Conservation (phyloP, 164 flowering plant species). For the Chimonanthus salicifolius region DNA sequence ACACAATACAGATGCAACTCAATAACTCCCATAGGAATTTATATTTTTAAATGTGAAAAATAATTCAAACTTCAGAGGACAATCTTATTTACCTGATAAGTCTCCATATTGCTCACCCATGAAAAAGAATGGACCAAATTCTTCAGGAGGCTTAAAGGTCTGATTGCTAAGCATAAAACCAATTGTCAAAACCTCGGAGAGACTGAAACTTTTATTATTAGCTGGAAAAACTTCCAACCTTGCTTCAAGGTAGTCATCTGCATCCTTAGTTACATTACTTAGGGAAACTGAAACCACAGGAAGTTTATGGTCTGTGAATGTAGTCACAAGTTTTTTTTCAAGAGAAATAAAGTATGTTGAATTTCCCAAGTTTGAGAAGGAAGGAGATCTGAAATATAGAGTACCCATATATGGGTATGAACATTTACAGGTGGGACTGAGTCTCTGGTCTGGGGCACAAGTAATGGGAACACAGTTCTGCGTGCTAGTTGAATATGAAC, state of each 20-base stretch:
- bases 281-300: slow-evolving; percentile 75
- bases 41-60: slow-evolving; percentile 6
- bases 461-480: slow-evolving; percentile 50
- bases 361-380: slow-evolving; percentile 61
- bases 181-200: slow-evolving; percentile 50
- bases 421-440: slow-evolving; percentile 76
- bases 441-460: slow-evolving; percentile 45
- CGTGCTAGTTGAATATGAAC: slow-evolving; percentile 59
- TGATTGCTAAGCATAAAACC: slow-evolving; percentile 63
- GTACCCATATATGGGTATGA: slow-evolving; percentile 73
- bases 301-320: slow-evolving; percentile 28
- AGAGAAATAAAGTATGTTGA: slow-evolving; percentile 43
- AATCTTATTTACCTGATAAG: slow-evolving; percentile 33
- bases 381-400: slow-evolving; percentile 68
- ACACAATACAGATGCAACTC: neutral
- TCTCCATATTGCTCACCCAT: slow-evolving; percentile 34
- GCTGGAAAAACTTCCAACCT: slow-evolving; percentile 64
- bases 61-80: slow-evolving; percentile 58
- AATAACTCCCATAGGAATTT: neutral
- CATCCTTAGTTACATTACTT: slow-evolving; percentile 51
- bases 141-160: slow-evolving; percentile 50
- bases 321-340: slow-evolving; percentile 62
- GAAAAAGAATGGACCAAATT: slow-evolving; percentile 62
- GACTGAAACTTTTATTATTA: slow-evolving; percentile 47
- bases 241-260: slow-evolving; percentile 62